Base-by-base conservation (phyloP, 257 asterid genomes). In the Hygrophila difformis region DNA sequence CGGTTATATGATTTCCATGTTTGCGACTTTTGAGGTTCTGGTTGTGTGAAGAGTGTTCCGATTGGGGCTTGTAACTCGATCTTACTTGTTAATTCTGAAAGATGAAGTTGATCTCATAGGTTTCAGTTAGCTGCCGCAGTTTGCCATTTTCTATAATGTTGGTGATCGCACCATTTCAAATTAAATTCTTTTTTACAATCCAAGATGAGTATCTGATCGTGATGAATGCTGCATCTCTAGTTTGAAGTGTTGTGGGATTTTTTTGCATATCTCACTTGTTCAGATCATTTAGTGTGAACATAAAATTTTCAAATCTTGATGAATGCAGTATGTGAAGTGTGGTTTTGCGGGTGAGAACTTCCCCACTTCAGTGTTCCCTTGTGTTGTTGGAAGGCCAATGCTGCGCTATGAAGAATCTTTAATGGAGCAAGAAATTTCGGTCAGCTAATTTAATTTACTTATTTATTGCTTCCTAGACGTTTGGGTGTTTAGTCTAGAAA, bases 351-450 rank as follows among this genome's bases (percentile, higher is more conserved):
- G 87, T 22, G 98, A 82, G 69, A 89, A 89, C 65, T 89, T 89
- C 56, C 98, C 96, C 45, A 85, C 93, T 33, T 89, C 98, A 10
- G 98, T 89, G 44, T 89, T 77, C 64, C 98, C 98, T 42, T 77
- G 96, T 61, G 98, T 89, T 47, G 93, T 89, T 41, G 97, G 97
- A 55, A 72, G 93, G 73, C 98, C 98, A 39, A 85, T 89, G 94
- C 92, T 89, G 21, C 86, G 98, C 26, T 85, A 72, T 35, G 96
- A 88, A 75, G 97, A 88, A 64, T 79, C 96, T 20, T 81, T 88
- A 19, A 81, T 81, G 84, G 95, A 84, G 57, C 94, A 88, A 65
- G 89, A 88, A 63, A 56, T 89, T 64, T 77, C 78, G 87, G 96
- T 88, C 17, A 53, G 63, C 50, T 65, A 49, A 13, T 65, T 39